phyloP scores from a whole-genome alignment of 345 rosid genomes.

The Barbarea vulgaris region DNA sequence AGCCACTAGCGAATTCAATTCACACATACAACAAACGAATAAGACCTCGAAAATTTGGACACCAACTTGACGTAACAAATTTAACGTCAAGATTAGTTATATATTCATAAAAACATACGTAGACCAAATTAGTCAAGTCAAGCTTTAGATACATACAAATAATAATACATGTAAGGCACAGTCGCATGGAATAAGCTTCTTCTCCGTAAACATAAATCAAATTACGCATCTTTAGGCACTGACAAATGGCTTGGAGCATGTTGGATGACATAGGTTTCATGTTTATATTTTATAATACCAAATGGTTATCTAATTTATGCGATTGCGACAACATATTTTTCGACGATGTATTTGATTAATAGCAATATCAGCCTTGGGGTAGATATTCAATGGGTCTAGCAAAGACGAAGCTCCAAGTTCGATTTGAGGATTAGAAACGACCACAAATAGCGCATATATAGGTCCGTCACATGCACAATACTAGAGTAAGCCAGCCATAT shows the following conservation, averaged over 20 bases:
- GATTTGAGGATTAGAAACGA: neutral
- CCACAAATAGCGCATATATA: neutral
- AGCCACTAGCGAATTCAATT: neutral
- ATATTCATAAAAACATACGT: neutral
- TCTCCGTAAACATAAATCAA: neutral
- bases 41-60: neutral
- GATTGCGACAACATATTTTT: neutral
- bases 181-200: neutral
- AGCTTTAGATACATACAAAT: neutral
- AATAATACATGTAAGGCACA: neutral
- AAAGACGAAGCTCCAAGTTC: neutral
- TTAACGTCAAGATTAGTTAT: neutral
- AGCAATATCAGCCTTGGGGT: neutral
- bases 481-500: too few species aligned
- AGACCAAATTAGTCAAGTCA: conserved; percentile 8
- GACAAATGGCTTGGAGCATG: neutral
- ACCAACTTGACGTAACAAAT: neutral
- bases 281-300: neutral
- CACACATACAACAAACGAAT: neutral
- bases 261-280: neutral
- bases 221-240: neutral
- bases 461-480: neutral
- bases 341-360: neutral
- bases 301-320: neutral
- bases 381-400: neutral